Conservation (phyloP, 1,139 yeast species). For the Magnusiomyces magnusii region DNA sequence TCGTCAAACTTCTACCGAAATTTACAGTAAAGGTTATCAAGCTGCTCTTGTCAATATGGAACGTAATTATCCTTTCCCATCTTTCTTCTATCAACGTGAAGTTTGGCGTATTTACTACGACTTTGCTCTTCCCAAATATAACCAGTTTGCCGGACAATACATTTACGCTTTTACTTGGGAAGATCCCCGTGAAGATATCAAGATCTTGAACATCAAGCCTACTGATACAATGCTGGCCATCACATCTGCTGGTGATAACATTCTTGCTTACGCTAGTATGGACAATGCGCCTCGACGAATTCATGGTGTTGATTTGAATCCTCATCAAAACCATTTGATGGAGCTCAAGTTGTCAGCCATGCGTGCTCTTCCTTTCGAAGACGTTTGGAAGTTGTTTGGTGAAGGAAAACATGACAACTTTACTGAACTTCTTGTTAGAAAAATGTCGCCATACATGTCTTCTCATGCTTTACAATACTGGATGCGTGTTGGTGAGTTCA, state of each 20-base stretch:
- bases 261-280: constrained; percentile 62
- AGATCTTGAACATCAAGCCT: constrained; percentile 50
- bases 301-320: constrained; percentile 81
- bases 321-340: constrained; percentile 70
- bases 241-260: constrained; percentile 81
- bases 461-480: constrained; percentile 78
- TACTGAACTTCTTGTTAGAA: constrained; percentile 43
- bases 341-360: constrained; percentile 72
- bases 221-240: constrained; percentile 73
- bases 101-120: constrained; percentile 76
- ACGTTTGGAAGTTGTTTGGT: constrained; percentile 30
- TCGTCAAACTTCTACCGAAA: constrained; percentile 11
- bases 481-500: constrained; percentile 53
- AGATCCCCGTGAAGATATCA: constrained; percentile 75
- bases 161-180: constrained; percentile 90
- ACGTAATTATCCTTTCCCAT: constrained; percentile 68
- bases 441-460: constrained; percentile 62
- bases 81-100: constrained; percentile 67
- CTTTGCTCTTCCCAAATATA: constrained; percentile 57
- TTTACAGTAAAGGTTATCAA: constrained; percentile 61
- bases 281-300: constrained; percentile 67
- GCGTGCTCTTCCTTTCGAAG: constrained; percentile 48
- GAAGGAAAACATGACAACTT: constrained; percentile 57
- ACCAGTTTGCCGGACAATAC: constrained; percentile 68
- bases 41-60: constrained; percentile 58